Percentiles rank a stretch among this genome's conserved stretches.
These are phyloP conservation scores for Podospora didyma DNA, from an alignment of 495 filamentous ascomycete species.

Conservation along the genomic window DNA sequence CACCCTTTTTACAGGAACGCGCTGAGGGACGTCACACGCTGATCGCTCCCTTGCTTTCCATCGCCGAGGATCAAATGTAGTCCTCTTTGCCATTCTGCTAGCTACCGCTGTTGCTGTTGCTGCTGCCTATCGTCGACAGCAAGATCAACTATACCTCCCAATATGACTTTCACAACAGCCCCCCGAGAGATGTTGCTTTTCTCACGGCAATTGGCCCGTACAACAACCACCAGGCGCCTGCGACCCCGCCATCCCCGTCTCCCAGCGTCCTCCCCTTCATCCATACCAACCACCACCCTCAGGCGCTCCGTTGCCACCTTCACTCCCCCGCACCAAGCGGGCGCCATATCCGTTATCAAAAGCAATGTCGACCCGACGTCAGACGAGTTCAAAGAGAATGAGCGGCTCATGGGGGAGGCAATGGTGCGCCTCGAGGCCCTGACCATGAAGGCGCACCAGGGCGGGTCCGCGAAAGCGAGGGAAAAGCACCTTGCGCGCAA, in stretches of 20 bases:
- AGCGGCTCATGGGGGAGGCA: slow-evolving; percentile 68
- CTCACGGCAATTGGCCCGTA: slow-evolving; percentile 38
- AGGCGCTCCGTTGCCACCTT: slow-evolving; percentile 53
- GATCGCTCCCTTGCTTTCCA: background rate
- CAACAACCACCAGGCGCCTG: background rate
- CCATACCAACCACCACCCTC: slow-evolving; percentile 8
- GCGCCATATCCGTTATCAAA: slow-evolving; percentile 72
- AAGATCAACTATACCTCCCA: background rate
- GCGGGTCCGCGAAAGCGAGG: slow-evolving; percentile 77
- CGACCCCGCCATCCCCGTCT: background rate
- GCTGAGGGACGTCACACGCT: background rate
- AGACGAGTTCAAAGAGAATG: slow-evolving; percentile 78
- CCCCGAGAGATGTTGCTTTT: slow-evolving; percentile 32
- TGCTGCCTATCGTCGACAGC: background rate
- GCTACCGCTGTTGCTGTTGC: background rate
- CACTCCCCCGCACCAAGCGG: slow-evolving; percentile 63
- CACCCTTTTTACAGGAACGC: slow-evolving; percentile 10
- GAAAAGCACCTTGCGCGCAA: slow-evolving; percentile 84
- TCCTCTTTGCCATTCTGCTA: no score
- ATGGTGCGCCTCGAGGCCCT: slow-evolving; percentile 61
- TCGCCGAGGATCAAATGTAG: background rate
- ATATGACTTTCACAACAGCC: slow-evolving; percentile 35
- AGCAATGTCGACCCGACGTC: slow-evolving; percentile 73
- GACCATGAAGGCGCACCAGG: slow-evolving; percentile 65
- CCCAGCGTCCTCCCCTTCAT: background rate